Base-by-base conservation (phyloP, 441 rosid genomes). In the Pelargonium hybrid region DNA sequence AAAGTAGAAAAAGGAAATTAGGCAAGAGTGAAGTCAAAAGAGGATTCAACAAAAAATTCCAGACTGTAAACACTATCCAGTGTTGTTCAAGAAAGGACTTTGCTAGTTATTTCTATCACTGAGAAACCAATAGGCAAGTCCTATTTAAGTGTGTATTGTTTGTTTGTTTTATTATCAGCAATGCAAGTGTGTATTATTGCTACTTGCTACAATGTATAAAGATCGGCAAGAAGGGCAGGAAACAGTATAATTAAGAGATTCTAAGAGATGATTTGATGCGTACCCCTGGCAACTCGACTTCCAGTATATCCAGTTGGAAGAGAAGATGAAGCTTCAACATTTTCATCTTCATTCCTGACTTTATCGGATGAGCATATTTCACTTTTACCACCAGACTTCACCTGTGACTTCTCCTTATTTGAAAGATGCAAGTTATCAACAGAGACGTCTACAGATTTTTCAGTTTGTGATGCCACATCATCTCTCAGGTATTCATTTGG, bases 241-340 rank as follows among this genome's bases (percentile, higher is more conserved):
- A 61, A 37, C 37, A 75, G 43, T 67, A 18, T 3, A 45, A 25
- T 17, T 61, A 71, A 67, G 62, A 45, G 29, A 59, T 10, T 1
- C 65, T 26, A 76, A 71, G n/a, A 70, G 11, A 59, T 11, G 5
- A 65, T 70, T 54, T n/a, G 71, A 73, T 34, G 69, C 88, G 79
- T 77, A 93, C 98, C 93, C 79, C 88, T 82, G 61, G 87, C 76
- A 15, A 79, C 78, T 65, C 86, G 84, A 72, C 75, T 74, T 29
- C 75, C 67, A n/a, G 75, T 18, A 56, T 69, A 83, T 70, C 80
- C 73, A 77, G 69, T 73, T 63, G 80, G 82, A 74, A 62, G 78
- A 81, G 78, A 73, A 73, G 74, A 81, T 71, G 78, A 73, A 73
- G 73, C 82, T 70, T 79, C 86, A 77, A 69, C 74, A 79, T 71